These are phyloP conservation scores for Nothophaeocryptopus gaeumannii DNA, from an alignment of 2,329 filamentous ascomycete genomes.

Conservation along the genomic window DNA sequence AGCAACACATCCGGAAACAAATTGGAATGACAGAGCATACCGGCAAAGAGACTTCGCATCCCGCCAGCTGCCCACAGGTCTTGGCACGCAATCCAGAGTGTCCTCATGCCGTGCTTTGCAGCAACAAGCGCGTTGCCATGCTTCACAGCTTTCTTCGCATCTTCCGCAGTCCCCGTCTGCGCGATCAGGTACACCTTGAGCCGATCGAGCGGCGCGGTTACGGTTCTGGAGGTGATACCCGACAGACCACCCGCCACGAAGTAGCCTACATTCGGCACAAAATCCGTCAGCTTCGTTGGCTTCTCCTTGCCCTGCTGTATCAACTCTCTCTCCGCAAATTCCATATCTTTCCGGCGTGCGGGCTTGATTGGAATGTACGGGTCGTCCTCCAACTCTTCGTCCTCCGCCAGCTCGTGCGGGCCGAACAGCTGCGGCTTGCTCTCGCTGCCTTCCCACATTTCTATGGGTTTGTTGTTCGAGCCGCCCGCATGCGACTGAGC, in stretches of 20 bases:
- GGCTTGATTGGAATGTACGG: slow-evolving; percentile 36
- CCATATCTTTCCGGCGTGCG: slow-evolving; percentile 31
- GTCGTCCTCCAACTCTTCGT: slow-evolving; percentile 25
- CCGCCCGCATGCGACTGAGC: slow-evolving; percentile 19
- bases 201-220: slow-evolving; percentile 92
- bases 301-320: slow-evolving; percentile 25
- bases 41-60: slow-evolving; percentile 85
- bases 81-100: slow-evolving; percentile 69
- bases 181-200: slow-evolving; percentile 97
- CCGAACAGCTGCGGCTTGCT: slow-evolving; percentile 18
- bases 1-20: not conserved
- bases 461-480: slow-evolving; percentile 17
- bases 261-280: slow-evolving; percentile 87
- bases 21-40: slow-evolving; percentile 46
- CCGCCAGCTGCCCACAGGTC: slow-evolving; percentile 85
- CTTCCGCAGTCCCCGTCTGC: slow-evolving; percentile 65
- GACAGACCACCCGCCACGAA: slow-evolving; percentile 93
- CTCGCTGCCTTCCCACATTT: slow-evolving; percentile 25
- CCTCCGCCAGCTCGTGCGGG: slow-evolving; percentile 7
- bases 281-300: slow-evolving; percentile 53
- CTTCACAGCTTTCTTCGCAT: slow-evolving; percentile 65
- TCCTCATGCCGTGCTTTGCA: slow-evolving; percentile 62
- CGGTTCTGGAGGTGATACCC: slow-evolving; percentile 90
- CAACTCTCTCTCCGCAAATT: slow-evolving; percentile 10
- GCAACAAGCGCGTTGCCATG: slow-evolving; percentile 65